Evolutionary conservation across 768 basidiomycete species (phyloP).

Genomic region (Leccinellum albellum): DNA sequence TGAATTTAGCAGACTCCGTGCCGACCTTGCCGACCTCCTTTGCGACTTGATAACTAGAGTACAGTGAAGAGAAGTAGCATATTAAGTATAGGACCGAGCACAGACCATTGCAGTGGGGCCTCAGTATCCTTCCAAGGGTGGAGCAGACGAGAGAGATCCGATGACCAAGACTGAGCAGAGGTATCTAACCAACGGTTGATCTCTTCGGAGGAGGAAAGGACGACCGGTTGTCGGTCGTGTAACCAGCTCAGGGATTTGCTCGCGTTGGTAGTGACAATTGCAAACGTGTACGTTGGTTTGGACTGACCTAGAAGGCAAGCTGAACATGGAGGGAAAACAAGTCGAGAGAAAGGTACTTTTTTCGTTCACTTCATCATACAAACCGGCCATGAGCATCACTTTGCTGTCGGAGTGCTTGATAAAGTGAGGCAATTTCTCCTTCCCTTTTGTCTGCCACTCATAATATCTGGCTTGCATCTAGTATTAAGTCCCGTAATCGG

Average conservation of each 20-base stretch:
- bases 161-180: conserved; percentile 59
- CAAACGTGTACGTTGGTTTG: conserved; percentile 72
- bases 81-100: not conserved
- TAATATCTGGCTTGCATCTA: conserved; percentile 61
- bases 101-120: conserved; percentile 66
- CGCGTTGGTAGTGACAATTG: conserved; percentile 83
- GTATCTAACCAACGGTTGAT: conserved; percentile 80
- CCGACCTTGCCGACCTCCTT: conserved; percentile 89
- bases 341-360: conserved; percentile 44
- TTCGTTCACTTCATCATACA: conserved; percentile 73
- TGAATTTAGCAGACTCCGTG: conserved; percentile 74
- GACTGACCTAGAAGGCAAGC: conserved; percentile 40
- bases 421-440: conserved; percentile 78
- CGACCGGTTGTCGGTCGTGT: conserved; percentile 88
- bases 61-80: not conserved
- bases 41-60: conserved; percentile 78
- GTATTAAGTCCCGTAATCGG: not conserved
- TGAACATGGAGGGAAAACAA: not conserved
- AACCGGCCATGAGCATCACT: conserved; percentile 82
- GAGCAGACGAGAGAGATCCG: conserved; percentile 55
- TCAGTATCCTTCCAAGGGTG: conserved; percentile 51
- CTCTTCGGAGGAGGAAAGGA: conserved; percentile 61
- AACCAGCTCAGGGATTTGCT: conserved; percentile 73
- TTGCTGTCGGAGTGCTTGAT: conserved; percentile 59
- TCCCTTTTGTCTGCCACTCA: conserved; percentile 89